Evolutionary conservation across 768 basidiomycete genomes (phyloP).

Genomic region (Termitomyces sp.): DNA sequence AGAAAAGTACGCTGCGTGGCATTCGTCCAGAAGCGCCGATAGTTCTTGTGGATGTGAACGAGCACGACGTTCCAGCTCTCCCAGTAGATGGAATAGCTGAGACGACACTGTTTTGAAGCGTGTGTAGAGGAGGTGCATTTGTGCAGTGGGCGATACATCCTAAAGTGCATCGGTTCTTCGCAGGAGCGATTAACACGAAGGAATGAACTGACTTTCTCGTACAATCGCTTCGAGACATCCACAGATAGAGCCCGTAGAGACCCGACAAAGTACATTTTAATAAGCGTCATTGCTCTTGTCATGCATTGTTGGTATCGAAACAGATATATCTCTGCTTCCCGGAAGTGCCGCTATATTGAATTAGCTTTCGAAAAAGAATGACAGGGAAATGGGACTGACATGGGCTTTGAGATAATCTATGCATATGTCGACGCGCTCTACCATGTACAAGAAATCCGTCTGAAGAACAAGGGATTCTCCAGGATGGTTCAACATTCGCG

Average conservation of each 20-base stretch:
- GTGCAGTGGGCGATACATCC: conserved; percentile 77
- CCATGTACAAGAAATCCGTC: conserved; percentile 92
- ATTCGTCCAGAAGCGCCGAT: conserved; percentile 74
- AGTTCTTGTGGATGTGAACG: conserved; percentile 79
- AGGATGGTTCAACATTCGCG: conserved; percentile 90
- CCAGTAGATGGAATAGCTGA: conserved; percentile 71
- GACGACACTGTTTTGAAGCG: conserved; percentile 73
- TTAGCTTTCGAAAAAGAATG: not conserved
- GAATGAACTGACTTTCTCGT: conserved; percentile 56
- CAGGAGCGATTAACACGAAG: not conserved
- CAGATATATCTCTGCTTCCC: conserved; percentile 91
- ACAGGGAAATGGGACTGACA: conserved; percentile 41
- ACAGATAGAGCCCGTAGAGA: conserved; percentile 72
- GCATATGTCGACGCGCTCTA: conserved; percentile 91
- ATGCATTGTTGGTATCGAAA: conserved; percentile 97
- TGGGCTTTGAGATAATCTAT: conserved; percentile 85
- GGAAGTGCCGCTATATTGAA: conserved; percentile 69
- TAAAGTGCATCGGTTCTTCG: conserved; percentile 19
- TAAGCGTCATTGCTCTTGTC: conserved; percentile 95
- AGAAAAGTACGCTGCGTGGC: conserved; percentile 78
- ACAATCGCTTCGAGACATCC: conserved; percentile 71
- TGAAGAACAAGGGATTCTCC: conserved; percentile 89
- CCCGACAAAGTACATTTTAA: conserved; percentile 94
- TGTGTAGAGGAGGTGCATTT: conserved; percentile 83
- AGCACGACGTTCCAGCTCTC: conserved; percentile 81